Base-by-base conservation (phyloP, 129 eudicot genomes). In the Scalesia atractyloides region DNA sequence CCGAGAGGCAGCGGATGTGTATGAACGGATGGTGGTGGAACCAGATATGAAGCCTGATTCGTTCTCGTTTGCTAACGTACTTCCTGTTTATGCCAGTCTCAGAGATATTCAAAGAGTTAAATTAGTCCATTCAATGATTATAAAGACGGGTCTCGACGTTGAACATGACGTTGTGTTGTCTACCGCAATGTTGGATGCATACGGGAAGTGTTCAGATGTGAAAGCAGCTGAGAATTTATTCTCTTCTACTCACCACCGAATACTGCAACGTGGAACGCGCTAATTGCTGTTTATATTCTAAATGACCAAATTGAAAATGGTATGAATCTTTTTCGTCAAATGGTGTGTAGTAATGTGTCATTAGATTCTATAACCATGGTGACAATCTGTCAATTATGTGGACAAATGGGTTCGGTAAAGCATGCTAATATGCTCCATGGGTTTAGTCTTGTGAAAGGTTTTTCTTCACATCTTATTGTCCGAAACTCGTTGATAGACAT, bases 191-290 rank as follows among this genome's bases (percentile, higher is more conserved):
- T 43, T 83, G 49, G 81, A 83, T 70, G 81, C 86, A 70, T 83
- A 83, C 58, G 86, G 86, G 22, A 83, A 79, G 80, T 83, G 86
- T 59, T 83, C 47, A 39, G 83, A 79, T 79, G 68, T 74, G 60
- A 75, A 37, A 22, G 62, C 86, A n/a, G 69, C 86, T n/a, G 68
- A 56, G 54, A 53, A 18, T 36, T 70, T 83, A 61, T 83, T 83
- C 46, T 34, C 12, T 56, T 53, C 68, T 75, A 64, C 75, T 48
- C 60, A 33, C 26, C 46, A 52, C 39, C 78, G 34, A 62, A 65
- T 58, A 70, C 83, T 64, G 74, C 83, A 51, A 79, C 86, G 17
- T 83, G 84, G 83, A 83, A 83, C 41, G 73, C 81, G 3, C n/a
- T 83, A 52, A 75, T 83, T 52, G 70, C 72, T 53, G 78, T 62